Evolutionary conservation across 2,329 filamentous ascomycete genomes (phyloP).

Genomic region (Arthroderma sp.): DNA sequence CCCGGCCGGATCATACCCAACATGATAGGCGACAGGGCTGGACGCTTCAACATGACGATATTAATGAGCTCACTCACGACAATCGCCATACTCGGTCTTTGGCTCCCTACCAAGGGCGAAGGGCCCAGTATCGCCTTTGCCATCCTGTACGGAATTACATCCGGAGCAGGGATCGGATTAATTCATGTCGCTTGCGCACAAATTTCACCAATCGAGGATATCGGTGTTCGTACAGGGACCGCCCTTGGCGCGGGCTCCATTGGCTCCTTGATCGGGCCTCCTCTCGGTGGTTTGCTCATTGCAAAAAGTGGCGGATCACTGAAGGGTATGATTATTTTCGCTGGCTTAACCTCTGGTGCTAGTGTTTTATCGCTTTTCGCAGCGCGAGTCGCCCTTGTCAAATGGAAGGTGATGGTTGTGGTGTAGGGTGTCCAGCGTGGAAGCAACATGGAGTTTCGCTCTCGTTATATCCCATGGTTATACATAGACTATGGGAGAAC

Average conservation of each 20-base stretch:
- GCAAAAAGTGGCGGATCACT: not conserved
- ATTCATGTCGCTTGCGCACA: not conserved
- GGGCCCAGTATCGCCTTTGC: not conserved
- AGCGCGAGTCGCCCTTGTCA: not conserved
- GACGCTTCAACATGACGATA: not conserved
- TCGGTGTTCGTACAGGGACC: constrained; percentile 1
- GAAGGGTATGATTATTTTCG: constrained; percentile 1
- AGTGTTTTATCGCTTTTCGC: not conserved
- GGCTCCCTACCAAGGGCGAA: not conserved
- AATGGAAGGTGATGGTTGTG: not conserved
- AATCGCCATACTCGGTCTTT: not conserved
- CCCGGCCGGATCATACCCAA: not conserved
- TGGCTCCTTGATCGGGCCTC: not conserved
- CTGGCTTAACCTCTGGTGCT: not conserved
- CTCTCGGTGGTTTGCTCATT: not conserved
- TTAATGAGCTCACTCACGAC: not conserved
- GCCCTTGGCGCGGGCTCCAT: not conserved
- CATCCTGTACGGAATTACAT: not conserved
- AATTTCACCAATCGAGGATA: constrained; percentile 1
- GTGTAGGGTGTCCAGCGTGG: not conserved
- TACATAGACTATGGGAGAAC: no score
- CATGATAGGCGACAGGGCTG: not conserved
- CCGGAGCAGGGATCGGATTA: constrained; percentile 1
- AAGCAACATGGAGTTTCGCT: not conserved
- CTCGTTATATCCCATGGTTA: no score